These are phyloP conservation scores for Auriscalpium orientale DNA, from an alignment of 768 basidiomycete genomes.

Conservation along the genomic window DNA sequence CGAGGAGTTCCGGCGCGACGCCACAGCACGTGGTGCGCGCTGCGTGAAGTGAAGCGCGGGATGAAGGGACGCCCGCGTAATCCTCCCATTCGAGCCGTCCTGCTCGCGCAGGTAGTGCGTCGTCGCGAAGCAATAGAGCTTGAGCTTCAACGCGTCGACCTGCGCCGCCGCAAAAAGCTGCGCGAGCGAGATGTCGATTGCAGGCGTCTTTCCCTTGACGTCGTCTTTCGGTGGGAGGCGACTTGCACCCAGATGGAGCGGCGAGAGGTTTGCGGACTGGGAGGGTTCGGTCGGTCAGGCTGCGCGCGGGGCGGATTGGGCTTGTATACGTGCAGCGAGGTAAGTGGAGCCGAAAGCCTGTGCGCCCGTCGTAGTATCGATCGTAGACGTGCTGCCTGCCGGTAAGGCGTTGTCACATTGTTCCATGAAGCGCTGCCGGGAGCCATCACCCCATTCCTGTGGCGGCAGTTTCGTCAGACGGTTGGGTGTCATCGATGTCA, in stretches of 20 bases:
- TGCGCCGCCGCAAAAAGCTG: constrained; percentile 59
- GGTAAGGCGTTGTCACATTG: neutral
- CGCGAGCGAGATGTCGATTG: constrained; percentile 34
- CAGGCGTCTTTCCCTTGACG: constrained; percentile 46
- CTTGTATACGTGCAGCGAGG: constrained; percentile 38
- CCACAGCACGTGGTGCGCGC: constrained; percentile 20
- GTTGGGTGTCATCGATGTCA: neutral
- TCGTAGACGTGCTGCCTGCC: constrained; percentile 72
- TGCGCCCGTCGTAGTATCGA: constrained; percentile 85
- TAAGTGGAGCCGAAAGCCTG: constrained; percentile 68
- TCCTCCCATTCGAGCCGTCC: constrained; percentile 68
- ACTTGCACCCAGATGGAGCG: constrained; percentile 78
- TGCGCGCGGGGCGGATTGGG: neutral
- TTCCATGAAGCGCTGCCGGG: neutral
- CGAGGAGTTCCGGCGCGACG: constrained; percentile 25
- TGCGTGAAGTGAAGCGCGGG: constrained; percentile 51
- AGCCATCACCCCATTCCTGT: constrained; percentile 52
- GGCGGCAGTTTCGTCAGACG: neutral
- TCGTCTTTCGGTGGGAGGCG: constrained; percentile 51
- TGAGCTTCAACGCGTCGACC: constrained; percentile 59
- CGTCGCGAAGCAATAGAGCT: constrained; percentile 62
- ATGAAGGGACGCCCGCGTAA: constrained; percentile 57
- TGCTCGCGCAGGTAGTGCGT: constrained; percentile 83
- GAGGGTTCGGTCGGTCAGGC: neutral
- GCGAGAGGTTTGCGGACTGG: constrained; percentile 65